Conservation (phyloP, 83 land plant species). For the Picea mariana region DNA sequence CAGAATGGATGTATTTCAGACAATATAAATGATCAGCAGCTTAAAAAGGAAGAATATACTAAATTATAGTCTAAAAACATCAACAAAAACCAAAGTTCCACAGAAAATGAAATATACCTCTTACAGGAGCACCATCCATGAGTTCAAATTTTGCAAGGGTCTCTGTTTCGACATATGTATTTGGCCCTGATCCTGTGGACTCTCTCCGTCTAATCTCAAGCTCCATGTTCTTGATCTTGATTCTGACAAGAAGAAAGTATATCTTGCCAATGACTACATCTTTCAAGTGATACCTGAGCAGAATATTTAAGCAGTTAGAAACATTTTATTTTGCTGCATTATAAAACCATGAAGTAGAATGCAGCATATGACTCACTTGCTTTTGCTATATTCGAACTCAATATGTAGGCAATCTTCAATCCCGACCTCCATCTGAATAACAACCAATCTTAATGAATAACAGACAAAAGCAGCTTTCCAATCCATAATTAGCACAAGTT, state of each 20-base stretch:
- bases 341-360: not conserved
- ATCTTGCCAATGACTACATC: too few species aligned
- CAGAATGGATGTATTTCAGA: not conserved
- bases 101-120: conserved; percentile 50
- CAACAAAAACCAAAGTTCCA: not conserved
- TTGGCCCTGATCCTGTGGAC: conserved; percentile 96
- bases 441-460: not conserved
- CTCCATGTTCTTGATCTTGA: conserved; percentile 98
- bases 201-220: conserved; percentile 96
- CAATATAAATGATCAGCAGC: not conserved
- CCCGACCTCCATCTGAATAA: conserved; percentile 96
- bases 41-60: not conserved
- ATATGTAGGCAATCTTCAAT: conserved; percentile 99
- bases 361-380: conserved; percentile 73
- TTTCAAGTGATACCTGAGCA: not conserved
- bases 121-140: conserved; percentile 99
- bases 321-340: conserved; percentile 1
- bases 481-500: not conserved
- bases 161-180: conserved; percentile 96
- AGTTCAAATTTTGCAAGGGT: conserved; percentile 95
- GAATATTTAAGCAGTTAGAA: not conserved
- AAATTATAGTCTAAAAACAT: not conserved
- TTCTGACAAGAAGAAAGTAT: conserved; percentile 68
- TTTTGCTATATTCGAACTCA: conserved; percentile 97
- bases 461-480: not conserved